These are phyloP conservation scores for Rhizoclosmatium globosum DNA, from an alignment of 192 early-diverging fungal species.

Conservation along the genomic window DNA sequence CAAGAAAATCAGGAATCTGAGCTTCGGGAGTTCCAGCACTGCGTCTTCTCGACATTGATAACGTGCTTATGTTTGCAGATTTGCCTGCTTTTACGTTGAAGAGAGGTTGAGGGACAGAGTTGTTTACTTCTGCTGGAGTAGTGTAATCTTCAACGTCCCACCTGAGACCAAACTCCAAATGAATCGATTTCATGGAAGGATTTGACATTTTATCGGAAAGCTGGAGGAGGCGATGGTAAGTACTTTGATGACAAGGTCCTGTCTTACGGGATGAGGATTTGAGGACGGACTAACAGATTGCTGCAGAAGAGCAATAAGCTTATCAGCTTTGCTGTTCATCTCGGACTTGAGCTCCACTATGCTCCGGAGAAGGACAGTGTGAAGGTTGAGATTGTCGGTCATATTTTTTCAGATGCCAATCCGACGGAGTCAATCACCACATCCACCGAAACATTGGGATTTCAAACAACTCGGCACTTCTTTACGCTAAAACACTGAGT, in stretches of 20 bases:
- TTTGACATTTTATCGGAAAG: too few relatives aligned
- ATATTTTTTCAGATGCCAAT: too few relatives aligned
- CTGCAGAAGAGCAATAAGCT: conserved; percentile 1
- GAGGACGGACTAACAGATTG: neutral
- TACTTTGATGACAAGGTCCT: neutral
- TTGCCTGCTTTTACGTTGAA: neutral
- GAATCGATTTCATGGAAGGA: neutral
- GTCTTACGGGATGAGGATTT: neutral
- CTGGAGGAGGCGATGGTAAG: too few relatives aligned
- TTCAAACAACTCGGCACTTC: too few relatives aligned
- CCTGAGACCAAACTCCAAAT: neutral
- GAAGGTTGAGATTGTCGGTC: neutral
- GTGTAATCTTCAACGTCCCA: conserved; percentile 6
- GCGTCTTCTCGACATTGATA: too few relatives aligned
- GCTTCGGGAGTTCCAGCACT: neutral
- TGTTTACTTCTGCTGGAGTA: neutral
- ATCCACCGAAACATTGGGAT: too few relatives aligned
- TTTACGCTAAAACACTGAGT: too few relatives aligned
- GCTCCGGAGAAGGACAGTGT: neutral
- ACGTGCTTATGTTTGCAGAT: neutral
- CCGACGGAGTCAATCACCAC: too few relatives aligned
- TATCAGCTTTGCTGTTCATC: conserved; percentile 6
- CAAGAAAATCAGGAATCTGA: neutral
- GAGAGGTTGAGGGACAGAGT: neutral
- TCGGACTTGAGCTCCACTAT: conserved; percentile 17